Base-by-base conservation (phyloP, 257 asterid species). In the Verbascum thapsus region DNA sequence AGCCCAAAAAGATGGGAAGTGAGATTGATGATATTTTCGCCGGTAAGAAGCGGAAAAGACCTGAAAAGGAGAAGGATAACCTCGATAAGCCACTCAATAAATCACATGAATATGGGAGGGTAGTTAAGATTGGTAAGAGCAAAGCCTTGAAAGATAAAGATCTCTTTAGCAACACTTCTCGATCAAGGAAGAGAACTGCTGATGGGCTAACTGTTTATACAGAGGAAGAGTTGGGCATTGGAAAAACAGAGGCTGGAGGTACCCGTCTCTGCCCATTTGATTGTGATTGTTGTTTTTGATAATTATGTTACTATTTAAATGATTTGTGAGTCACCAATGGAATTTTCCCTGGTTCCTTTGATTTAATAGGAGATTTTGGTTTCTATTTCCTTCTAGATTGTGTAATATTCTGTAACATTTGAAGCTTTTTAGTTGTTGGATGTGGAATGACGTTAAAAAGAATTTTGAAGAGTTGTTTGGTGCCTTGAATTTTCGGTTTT, bases 21-120 rank as follows among this genome's bases (percentile, higher is more conserved):
- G 96, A 88, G 74, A 84, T 88, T 35, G 96, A 89, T 67, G 94
- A 81, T 0, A 86, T 89, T 4, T 88, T 84, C 61, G 86, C 87
- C 1, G 75, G 80, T 15, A 86, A 67, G 70, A 89, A 86, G 73
- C 83, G 82, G 53, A 82, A 74, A 74, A 66, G 53, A 19, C 51
- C 66, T 0, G 83, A 75, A 40, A 42, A 58, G 3, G 68, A 63
- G 3, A 67, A 63, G 16, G 17, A 35, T 0, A 19, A 53, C 58
- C 56, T 23, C 0, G 50, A 66, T 58, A 72, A 68, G 44, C 50
- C 62, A 20, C 43, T 18, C 15, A 75, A 17, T 73, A 71, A 35
- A 12, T 57, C 45, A n/a, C 54, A 10, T 16, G 68, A 58, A 12
- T 69, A 74, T 47, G 62, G 41, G 53, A 78, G 61, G 59, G 71